A percentile compares a stretch with the other conserved stretches of the same genome.
These are phyloP conservation scores for Beauveria australis DNA, from an alignment of 2,329 filamentous ascomycete genomes.

Conservation along the genomic window DNA sequence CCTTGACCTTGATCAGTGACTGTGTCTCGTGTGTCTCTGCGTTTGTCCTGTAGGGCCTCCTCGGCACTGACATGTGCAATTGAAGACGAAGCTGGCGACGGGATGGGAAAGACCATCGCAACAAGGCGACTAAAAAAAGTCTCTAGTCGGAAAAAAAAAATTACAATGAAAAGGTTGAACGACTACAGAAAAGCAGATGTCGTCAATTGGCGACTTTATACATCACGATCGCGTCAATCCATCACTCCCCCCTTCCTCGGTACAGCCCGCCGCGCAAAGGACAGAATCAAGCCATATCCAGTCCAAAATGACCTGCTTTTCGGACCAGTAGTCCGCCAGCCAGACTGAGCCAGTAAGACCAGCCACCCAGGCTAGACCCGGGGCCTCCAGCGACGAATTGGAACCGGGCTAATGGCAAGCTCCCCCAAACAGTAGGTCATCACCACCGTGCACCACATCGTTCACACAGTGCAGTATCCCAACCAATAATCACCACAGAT, in stretches of 20 bases:
- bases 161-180: no score
- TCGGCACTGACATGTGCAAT: no score
- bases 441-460: conserved; percentile 8
- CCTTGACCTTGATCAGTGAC: no score
- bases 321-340: background rate
- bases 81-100: no score
- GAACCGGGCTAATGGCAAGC: conserved; percentile 18
- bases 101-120: no score
- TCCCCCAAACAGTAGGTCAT: conserved; percentile 4
- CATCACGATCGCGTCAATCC: background rate
- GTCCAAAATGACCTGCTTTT: conserved; percentile 7
- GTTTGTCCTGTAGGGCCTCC: no score
- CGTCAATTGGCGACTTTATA: background rate
- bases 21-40: no score
- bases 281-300: background rate
- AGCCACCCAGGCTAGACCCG: background rate
- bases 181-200: background rate
- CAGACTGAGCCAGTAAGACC: background rate
- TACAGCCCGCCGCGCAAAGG: background rate
- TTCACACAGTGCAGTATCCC: conserved; percentile 15
- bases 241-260: background rate
- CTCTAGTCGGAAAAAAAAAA: no score
- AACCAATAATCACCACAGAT: background rate
- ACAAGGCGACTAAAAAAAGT: no score
- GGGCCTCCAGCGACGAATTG: conserved; percentile 16